phyloP scores from a whole-genome alignment of 1,284 basidiomycete genomes.

The Salmacisia buchloeana region DNA sequence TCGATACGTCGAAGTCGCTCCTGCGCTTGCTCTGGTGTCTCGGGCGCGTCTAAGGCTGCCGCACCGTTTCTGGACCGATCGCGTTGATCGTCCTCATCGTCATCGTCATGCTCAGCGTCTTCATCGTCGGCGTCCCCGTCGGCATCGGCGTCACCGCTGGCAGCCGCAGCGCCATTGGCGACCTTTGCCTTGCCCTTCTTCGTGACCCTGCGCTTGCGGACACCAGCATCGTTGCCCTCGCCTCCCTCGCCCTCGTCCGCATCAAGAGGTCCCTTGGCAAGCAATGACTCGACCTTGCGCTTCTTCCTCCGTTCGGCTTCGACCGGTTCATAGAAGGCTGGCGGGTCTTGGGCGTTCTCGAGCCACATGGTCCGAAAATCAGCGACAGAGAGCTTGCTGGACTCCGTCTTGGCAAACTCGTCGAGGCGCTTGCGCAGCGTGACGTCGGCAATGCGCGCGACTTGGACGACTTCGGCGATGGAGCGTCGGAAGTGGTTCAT shows the following conservation, averaged over 20 bases:
- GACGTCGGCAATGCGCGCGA: constrained; percentile 94
- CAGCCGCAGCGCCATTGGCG: constrained; percentile 43
- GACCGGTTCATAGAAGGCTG: constrained; percentile 64
- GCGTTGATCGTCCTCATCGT: constrained; percentile 10
- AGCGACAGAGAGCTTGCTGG: constrained; percentile 75
- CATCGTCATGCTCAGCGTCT: background rate
- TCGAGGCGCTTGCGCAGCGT: constrained; percentile 90
- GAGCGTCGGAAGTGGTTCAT: constrained; percentile 97
- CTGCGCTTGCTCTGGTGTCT: background rate
- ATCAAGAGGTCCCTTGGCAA: constrained; percentile 19
- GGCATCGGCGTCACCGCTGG: constrained; percentile 26
- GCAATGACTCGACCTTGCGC: constrained; percentile 23
- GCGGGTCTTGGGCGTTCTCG: constrained; percentile 84
- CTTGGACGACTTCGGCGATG: constrained; percentile 83
- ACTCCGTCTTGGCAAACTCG: constrained; percentile 86
- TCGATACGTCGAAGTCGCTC: background rate
- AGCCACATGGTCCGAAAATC: constrained; percentile 90
- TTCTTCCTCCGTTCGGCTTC: constrained; percentile 56
- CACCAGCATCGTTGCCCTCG: background rate
- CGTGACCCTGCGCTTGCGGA: constrained; percentile 29
- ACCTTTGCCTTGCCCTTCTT: constrained; percentile 42
- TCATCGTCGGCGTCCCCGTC: constrained; percentile 9
- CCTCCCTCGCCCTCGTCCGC: constrained; percentile 7
- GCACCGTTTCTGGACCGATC: background rate
- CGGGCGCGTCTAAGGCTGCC: background rate